Conservation (phyloP, 2,329 filamentous ascomycete species). For the Clarireedia homoeocarpa region DNA sequence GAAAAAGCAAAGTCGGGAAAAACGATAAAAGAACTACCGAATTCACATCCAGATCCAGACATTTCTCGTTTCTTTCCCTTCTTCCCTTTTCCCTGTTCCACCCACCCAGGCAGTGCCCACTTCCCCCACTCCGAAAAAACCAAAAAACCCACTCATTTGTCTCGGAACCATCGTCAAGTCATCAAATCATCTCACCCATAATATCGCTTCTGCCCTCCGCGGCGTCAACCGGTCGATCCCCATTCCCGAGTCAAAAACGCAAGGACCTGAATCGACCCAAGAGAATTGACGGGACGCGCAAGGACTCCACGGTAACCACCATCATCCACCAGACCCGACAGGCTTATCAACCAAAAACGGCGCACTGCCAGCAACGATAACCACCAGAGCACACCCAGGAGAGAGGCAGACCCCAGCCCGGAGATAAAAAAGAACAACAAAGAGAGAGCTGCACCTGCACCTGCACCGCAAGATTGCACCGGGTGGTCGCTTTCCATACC, state of each 20-base stretch:
- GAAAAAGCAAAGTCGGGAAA: too few species aligned
- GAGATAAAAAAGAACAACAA: neutral
- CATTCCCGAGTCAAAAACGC: neutral
- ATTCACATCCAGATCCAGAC: too few species aligned
- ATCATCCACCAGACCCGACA: neutral
- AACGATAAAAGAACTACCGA: too few species aligned
- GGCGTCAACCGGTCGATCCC: slow-evolving; percentile 6
- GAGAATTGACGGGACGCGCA: neutral
- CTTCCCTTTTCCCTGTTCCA: too few species aligned
- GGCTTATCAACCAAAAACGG: slow-evolving; percentile 5
- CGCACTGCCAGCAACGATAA: slow-evolving; percentile 1
- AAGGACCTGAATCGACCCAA: slow-evolving; percentile 3
- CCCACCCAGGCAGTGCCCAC: neutral
- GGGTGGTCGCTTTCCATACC: neutral
- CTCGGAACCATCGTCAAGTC: neutral
- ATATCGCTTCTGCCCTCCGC: neutral
- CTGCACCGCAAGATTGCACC: neutral
- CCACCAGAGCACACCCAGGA: neutral
- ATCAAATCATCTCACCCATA: too few species aligned
- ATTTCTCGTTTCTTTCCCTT: too few species aligned
- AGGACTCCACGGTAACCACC: slow-evolving; percentile 2
- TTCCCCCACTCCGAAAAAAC: neutral
- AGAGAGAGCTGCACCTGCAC: neutral
- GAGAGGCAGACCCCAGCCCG: neutral
- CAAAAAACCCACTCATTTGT: neutral